Base-by-base conservation (phyloP, 2,329 filamentous ascomycete genomes). In the Fusarium albidum region DNA sequence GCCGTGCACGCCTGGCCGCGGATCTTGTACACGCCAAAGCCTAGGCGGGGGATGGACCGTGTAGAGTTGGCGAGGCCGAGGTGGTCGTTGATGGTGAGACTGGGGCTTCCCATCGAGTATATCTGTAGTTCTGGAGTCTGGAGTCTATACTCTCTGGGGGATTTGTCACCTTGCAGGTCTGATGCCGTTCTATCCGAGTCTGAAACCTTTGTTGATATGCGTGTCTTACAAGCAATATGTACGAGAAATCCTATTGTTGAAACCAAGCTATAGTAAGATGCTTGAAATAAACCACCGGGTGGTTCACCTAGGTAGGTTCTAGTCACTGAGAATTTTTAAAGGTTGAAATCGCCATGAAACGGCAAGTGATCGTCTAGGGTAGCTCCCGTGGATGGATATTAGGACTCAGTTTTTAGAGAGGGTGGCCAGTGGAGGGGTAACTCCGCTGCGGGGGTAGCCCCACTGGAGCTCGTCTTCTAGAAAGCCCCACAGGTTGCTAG, bases 11-110 rank as follows among this genome's bases (percentile, higher is more conserved):
- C 75, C 34, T 79, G 68, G 31, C 76, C 69, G 3, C 78, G 77
- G 6, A 86, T 84, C 54, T 80, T 82, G 73, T 89, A 92, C 54
- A 91, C 87, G 42, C 89, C 89, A 65, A 91, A 90, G 11, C 88
- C 89, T 9, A 92, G 79, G 25, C 79, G 79, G 18, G 89, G 89
- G 14, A 91, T 87, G 12, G 51, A 52, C 9, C 17, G 33, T 27
- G 17, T 42, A 1, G 68, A 64, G 13, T 64, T 62, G 25, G 58
- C 51, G 13, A 75, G 59, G 7, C 55, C 18, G 17, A 71, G 34
- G 5, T 49, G 41, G 15, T 57, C 52, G 3, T 58, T n/a, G 32
- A 60, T 40, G 9, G 44, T 60, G n/a, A 63, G 48, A 5, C 48
- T 40, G 17, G 33, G 28, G 35, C 34, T 6, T 18, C 33, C 33